Conservation (phyloP, 1,284 basidiomycete genomes). For the Fomitopsis betulina region DNA sequence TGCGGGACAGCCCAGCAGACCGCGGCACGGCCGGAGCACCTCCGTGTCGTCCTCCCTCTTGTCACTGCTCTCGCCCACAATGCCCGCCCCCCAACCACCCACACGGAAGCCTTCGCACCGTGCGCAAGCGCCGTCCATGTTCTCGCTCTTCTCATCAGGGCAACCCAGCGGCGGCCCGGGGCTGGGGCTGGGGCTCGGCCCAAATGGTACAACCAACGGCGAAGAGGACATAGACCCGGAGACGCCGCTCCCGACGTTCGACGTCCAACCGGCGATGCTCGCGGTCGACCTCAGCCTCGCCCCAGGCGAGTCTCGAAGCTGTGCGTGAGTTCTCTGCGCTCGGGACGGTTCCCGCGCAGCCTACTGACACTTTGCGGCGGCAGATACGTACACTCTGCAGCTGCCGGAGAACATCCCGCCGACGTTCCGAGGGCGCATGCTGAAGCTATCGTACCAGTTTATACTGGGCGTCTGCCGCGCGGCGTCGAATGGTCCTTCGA, state of each 20-base stretch:
- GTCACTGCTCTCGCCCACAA: conserved; percentile 39
- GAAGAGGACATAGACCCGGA: conserved; percentile 58
- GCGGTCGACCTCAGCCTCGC: conserved; percentile 75
- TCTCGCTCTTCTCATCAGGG: conserved; percentile 22
- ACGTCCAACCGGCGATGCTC: conserved; percentile 79
- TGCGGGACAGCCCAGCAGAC: conserved; percentile 17
- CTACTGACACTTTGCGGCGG: background rate
- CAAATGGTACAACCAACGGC: conserved; percentile 11
- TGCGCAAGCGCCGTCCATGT: conserved; percentile 24
- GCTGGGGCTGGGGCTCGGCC: conserved; percentile 22
- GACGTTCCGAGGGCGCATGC: conserved; percentile 79
- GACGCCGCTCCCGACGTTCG: conserved; percentile 71
- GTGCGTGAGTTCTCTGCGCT: conserved; percentile 41
- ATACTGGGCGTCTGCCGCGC: conserved; percentile 82
- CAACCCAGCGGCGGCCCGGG: conserved; percentile 9
- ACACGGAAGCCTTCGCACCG: conserved; percentile 23
- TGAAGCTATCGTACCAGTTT: conserved; percentile 88
- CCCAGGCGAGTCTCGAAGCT: conserved; percentile 80
- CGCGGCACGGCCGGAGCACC: conserved; percentile 40
- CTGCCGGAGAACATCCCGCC: conserved; percentile 85
- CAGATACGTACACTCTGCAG: conserved; percentile 75
- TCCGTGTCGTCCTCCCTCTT: conserved; percentile 55
- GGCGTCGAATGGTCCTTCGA: conserved; percentile 23
- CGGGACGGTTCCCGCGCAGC: background rate
- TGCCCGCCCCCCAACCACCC: conserved; percentile 12